Evolutionary conservation across 2,329 filamentous ascomycete genomes (phyloP).

Genomic region (Fusarium albidum): DNA sequence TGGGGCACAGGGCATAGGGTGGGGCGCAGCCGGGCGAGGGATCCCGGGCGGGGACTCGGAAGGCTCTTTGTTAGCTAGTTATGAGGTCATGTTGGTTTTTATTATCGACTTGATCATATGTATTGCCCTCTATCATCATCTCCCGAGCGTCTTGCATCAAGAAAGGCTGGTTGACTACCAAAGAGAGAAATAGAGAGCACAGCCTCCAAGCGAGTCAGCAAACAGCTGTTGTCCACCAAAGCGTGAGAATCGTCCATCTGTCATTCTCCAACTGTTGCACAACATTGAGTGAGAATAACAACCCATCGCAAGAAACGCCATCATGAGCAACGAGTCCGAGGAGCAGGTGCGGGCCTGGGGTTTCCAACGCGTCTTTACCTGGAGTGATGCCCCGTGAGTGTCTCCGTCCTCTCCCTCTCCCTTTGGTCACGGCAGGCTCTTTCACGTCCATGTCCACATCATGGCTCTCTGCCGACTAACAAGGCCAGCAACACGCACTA

Average conservation of each 20-base stretch:
- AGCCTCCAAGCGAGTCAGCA: not conserved
- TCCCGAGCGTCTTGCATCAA: no score
- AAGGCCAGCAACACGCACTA: conserved; percentile 70
- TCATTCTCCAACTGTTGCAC: not conserved
- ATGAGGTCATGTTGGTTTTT: conserved; percentile 35
- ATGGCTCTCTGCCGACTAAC: conserved; percentile 13
- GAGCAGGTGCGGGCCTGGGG: conserved; percentile 73
- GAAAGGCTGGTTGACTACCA: no score
- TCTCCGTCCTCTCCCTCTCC: not conserved
- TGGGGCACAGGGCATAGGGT: conserved; percentile 18
- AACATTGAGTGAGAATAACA: not conserved
- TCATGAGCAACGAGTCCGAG: conserved; percentile 53
- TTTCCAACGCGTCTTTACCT: conserved; percentile 74
- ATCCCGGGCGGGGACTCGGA: not conserved
- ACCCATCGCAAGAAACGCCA: not conserved
- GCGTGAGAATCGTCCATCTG: not conserved
- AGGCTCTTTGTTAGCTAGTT: no score
- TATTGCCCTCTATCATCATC: no score
- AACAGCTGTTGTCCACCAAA: not conserved
- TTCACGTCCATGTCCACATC: not conserved
- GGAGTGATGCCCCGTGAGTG: conserved; percentile 74
- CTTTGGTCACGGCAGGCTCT: not conserved
- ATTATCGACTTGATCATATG: no score
- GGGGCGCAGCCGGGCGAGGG: conserved; percentile 28
- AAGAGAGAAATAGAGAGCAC: not conserved